A percentile compares a stretch with the other conserved stretches of the same genome.
These are phyloP conservation scores for Asterophora lycoperdoides DNA, from an alignment of 768 basidiomycete species.

Conservation along the genomic window DNA sequence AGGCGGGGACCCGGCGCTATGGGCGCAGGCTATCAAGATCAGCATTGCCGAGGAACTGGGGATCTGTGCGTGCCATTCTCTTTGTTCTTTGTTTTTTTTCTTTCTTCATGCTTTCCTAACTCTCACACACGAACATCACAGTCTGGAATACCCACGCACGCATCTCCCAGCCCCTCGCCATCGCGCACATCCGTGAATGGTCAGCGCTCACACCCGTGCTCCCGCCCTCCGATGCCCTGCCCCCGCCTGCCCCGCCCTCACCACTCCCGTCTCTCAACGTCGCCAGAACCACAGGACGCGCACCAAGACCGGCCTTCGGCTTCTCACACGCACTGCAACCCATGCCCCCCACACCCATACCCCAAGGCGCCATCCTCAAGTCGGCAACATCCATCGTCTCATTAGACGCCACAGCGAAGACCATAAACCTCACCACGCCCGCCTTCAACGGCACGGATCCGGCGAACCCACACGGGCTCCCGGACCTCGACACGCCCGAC, in stretches of 20 bases:
- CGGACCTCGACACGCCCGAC: conserved; percentile 63
- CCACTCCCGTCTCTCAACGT: conserved; percentile 2
- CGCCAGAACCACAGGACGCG: neutral
- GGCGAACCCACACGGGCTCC: neutral
- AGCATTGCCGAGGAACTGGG: conserved; percentile 73
- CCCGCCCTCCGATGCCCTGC: conserved; percentile 7
- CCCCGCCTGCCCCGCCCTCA: conserved; percentile 3
- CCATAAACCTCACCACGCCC: too few relatives aligned
- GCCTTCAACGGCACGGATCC: neutral
- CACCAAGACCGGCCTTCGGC: conserved; percentile 7
- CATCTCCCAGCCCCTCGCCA: conserved; percentile 47
- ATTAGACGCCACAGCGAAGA: too few relatives aligned
- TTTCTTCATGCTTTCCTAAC: neutral
- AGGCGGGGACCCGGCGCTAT: conserved; percentile 50
- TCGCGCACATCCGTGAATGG: conserved; percentile 57
- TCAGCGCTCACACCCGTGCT: conserved; percentile 41
- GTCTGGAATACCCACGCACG: conserved; percentile 82
- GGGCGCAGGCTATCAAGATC: conserved; percentile 54
- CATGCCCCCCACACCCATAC: conserved; percentile 1
- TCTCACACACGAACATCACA: conserved; percentile 18
- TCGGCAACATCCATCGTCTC: neutral
- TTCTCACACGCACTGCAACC: conserved; percentile 15
- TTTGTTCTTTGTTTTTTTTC: too few relatives aligned
- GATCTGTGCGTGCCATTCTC: conserved; percentile 61
- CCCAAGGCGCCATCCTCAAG: neutral